A percentile compares a stretch with the other conserved stretches of the same genome.
phyloP scores from a whole-genome alignment of 257 asterid genomes.

The Scutellaria barbata region DNA sequence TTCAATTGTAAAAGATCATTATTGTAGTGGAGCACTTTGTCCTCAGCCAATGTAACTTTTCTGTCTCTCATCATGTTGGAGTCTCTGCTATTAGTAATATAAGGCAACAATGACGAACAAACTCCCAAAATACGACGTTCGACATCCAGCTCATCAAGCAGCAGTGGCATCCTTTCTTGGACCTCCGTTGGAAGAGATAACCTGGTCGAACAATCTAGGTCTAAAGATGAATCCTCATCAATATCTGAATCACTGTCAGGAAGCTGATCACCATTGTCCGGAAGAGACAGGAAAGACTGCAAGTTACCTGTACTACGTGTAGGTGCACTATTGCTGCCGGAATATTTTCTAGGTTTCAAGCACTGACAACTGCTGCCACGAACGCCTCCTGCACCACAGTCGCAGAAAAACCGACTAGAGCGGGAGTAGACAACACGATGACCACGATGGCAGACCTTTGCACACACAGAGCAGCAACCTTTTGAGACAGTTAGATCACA shows the following conservation, averaged over 20 bases:
- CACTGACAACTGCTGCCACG: slow-evolving; percentile 97
- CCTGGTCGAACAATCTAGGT: slow-evolving; percentile 65
- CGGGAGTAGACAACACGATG: slow-evolving; percentile 99
- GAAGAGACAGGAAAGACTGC: slow-evolving; percentile 75
- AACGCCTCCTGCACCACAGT: slow-evolving; percentile 99
- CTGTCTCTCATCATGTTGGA: slow-evolving; percentile 65
- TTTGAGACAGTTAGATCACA: slow-evolving; percentile 97
- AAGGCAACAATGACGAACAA: slow-evolving; percentile 78
- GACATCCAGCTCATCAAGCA: slow-evolving; percentile 75
- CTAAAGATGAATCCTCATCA: slow-evolving; percentile 75
- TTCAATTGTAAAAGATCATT: slow-evolving; percentile 85
- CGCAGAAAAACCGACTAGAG: slow-evolving; percentile 98
- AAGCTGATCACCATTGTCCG: slow-evolving; percentile 81
- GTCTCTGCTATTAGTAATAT: slow-evolving; percentile 69
- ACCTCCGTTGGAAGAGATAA: slow-evolving; percentile 75
- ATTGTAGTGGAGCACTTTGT: slow-evolving; percentile 68
- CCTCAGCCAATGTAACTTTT: slow-evolving; percentile 64
- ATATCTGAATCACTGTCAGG: slow-evolving; percentile 96
- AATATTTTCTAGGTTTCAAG: slow-evolving; percentile 89
- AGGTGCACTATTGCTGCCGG: slow-evolving; percentile 67
- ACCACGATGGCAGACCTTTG: slow-evolving; percentile 99
- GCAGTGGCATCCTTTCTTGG: slow-evolving; percentile 72
- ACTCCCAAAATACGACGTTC: slow-evolving; percentile 74
- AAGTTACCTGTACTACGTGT: slow-evolving; percentile 63
- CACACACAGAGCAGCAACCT: slow-evolving; percentile 99